Conservation (phyloP, 768 basidiomycete species). For the Serendipita vermifera region DNA sequence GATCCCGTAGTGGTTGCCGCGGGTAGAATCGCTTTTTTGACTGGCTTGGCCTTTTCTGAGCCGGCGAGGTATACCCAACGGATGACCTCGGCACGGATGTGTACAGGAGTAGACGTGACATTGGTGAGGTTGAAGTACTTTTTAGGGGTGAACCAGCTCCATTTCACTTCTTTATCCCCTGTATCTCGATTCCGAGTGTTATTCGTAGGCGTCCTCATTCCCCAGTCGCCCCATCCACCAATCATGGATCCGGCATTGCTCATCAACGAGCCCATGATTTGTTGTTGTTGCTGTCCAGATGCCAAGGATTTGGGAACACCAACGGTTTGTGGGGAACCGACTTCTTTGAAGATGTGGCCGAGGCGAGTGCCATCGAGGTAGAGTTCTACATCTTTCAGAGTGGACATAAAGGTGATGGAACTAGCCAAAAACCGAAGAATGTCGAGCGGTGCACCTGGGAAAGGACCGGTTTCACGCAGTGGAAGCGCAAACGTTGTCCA, state of each 20-base stretch:
- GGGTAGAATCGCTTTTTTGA: neutral
- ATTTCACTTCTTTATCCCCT: neutral
- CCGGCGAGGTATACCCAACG: conserved; percentile 60
- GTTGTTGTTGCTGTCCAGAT: conserved; percentile 7
- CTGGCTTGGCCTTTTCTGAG: conserved; percentile 39
- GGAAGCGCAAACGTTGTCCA: conserved; percentile 91
- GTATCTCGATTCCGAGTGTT: neutral
- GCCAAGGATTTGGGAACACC: conserved; percentile 45
- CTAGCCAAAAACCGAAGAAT: conserved; percentile 82
- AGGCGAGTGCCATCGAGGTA: conserved; percentile 71
- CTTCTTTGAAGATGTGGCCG: conserved; percentile 49
- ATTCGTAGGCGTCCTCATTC: neutral
- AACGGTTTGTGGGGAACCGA: conserved; percentile 38
- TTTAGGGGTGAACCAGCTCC: conserved; percentile 6
- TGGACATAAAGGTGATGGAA: conserved; percentile 84
- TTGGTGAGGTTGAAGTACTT: conserved; percentile 36
- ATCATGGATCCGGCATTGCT: conserved; percentile 40
- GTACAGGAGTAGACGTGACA: conserved; percentile 52
- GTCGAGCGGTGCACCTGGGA: conserved; percentile 69
- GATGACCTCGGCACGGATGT: conserved; percentile 73
- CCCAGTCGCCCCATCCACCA: neutral
- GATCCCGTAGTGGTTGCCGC: conserved; percentile 14
- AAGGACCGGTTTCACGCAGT: conserved; percentile 63
- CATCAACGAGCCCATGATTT: conserved; percentile 32
- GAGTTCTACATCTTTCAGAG: conserved; percentile 61